A percentile compares a stretch with the other conserved stretches of the same genome.
phyloP scores from a whole-genome alignment of 352 stramenopile genomes.

The Hyaloperonospora brassicae region DNA sequence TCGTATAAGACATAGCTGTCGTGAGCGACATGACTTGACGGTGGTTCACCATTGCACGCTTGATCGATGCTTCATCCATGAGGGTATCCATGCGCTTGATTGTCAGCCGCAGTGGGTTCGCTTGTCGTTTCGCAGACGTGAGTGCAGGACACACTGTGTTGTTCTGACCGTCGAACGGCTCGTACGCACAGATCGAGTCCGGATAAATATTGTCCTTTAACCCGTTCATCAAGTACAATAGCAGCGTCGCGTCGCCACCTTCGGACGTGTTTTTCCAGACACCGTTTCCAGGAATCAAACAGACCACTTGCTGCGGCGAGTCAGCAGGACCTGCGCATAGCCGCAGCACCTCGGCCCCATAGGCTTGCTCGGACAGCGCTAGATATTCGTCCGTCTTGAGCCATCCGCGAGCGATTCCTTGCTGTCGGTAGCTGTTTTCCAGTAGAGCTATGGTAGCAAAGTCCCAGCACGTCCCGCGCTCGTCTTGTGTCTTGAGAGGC shows the following conservation, averaged over 20 bases:
- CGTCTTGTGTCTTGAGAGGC: no score
- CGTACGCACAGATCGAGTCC: constrained; percentile 65
- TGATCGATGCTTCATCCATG: neutral
- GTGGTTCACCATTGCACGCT: neutral
- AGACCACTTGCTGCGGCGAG: constrained; percentile 61
- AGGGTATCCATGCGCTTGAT: constrained; percentile 43
- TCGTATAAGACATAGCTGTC: constrained; percentile 62
- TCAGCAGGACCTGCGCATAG: constrained; percentile 55
- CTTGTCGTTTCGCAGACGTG: constrained; percentile 48
- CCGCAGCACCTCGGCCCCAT: constrained; percentile 62
- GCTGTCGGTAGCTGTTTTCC: constrained; percentile 69
- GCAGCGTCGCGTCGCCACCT: constrained; percentile 56
- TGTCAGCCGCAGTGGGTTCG: no score
- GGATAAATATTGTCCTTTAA: constrained; percentile 69
- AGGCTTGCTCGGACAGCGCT: constrained; percentile 73
- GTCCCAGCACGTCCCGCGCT: constrained; percentile 73
- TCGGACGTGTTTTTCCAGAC: constrained; percentile 80
- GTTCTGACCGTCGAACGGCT: constrained; percentile 41
- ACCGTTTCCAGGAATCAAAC: constrained; percentile 55
- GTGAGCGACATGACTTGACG: constrained; percentile 64
- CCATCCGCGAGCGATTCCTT: constrained; percentile 59
- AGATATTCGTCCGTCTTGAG: constrained; percentile 65
- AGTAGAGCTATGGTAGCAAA: constrained; percentile 73
- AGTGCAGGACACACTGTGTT: constrained; percentile 63
- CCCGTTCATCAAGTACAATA: constrained; percentile 75